Evolutionary conservation across 78 protist genomes (phyloP).

Genomic region (Polysphondylium violaceum): DNA sequence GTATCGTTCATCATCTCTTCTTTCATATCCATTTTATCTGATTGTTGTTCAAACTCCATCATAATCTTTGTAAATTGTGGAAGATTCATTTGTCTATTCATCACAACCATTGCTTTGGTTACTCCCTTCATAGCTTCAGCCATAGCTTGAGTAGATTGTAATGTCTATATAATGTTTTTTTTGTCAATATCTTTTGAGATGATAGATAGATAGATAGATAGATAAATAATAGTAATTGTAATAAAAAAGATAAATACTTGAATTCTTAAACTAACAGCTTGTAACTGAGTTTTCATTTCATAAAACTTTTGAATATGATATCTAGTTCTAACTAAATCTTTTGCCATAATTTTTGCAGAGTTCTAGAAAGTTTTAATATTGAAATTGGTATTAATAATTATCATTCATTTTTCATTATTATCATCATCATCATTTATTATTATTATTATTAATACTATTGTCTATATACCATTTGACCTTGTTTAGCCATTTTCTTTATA

Average conservation of each 20-base stretch:
- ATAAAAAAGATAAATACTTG: conserved; percentile 27
- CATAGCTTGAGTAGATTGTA: conserved; percentile 89
- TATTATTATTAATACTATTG: too few relatives aligned
- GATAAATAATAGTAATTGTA: not conserved
- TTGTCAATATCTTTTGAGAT: too few relatives aligned
- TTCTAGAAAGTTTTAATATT: too few relatives aligned
- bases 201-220: not conserved
- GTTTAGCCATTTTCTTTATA: conserved; percentile 92
- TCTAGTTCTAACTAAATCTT: conserved; percentile 96
- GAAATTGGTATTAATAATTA: too few relatives aligned
- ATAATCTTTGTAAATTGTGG: conserved; percentile 94
- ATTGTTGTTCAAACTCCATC: conserved; percentile 96
- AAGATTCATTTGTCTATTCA: conserved; percentile 93
- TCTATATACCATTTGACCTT: conserved; percentile 88
- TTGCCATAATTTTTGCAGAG: conserved; percentile 94
- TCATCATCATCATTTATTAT: not conserved
- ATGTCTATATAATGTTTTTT: conserved; percentile 83
- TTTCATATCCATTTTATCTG: conserved; percentile 94
- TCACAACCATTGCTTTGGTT: conserved; percentile 88
- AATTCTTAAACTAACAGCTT: conserved; percentile 92
- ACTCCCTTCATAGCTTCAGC: conserved; percentile 96
- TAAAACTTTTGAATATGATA: conserved; percentile 86
- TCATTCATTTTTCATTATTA: not conserved
- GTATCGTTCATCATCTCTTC: conserved; percentile 97
- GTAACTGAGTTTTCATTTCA: conserved; percentile 93